Evolutionary conservation across 768 basidiomycete species (phyloP), one percentile per base, ranked within the genome.

Genomic region (Pleurotus cornucopiae): DNA sequence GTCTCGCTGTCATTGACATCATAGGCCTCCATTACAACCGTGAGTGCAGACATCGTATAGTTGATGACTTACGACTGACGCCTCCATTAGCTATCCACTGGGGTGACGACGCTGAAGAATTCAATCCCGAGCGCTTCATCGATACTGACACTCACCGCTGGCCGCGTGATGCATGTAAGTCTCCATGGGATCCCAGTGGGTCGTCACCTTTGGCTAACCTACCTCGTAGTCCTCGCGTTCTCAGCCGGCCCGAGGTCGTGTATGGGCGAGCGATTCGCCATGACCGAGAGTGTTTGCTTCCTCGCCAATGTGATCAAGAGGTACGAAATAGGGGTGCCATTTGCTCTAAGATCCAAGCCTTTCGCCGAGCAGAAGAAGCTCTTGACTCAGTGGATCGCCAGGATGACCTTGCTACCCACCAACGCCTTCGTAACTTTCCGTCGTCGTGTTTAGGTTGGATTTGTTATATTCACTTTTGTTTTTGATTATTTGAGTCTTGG

Each of bases 111-210:
- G 69, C 55, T 0, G 63, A 59, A 7, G 70, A 73, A 16, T 82
- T 80, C 69, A 78, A 67, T 43, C 79, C 79, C 0, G 76, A 77
- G 45, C 72, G 76, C 0, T 82, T 81, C 63, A 68, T 82, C 26
- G 80, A 82, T 53, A 79, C 76, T 0, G 71, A 71, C 5, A 65
- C 69, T 1, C 80, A 81, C 54, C 69, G 70, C 26, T 82, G 79
- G 79, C 80, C 79, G 6, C 73, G 80, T n/a, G 71, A 80, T 53
- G 79, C 77, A 14, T 80, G 78, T 77, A 56, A 46, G 77, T 46
- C 16, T 11, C 3, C 14, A 13, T 11, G 5, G 46, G 26, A 5
- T 18, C 34, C 34, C 1, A 6, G n/a, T 5, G 23, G 47, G 6
- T 48, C 55, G 20, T 13, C n/a, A 21, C 51, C 0, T 5, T 47